Base-by-base conservation (phyloP, 495 filamentous ascomycete species). In the Penicillium pulvis region DNA sequence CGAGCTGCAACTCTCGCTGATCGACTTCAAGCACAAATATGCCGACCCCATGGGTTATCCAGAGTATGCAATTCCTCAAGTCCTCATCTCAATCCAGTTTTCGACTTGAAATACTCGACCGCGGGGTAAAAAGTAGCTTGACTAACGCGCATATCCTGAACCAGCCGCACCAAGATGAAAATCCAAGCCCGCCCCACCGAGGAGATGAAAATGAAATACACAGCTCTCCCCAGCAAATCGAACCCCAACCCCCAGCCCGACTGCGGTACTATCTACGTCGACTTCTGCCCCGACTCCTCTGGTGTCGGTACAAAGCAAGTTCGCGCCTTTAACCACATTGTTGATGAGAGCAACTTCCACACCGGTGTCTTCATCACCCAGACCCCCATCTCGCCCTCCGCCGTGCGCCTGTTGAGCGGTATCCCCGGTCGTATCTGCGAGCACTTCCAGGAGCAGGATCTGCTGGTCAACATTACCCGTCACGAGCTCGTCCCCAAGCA, bases 401-500 rank as follows among this genome's bases (percentile, higher is more conserved):
- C 92, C 41, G 69, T 81, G 31, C 76, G 78, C 54, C 70, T 79
- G 45, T 83, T 95, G 67, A 93, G 90, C 74, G 85, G 91, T 64
- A 85, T 96, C 61, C 86, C 89, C 81, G 62, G 66, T 83, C 89
- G 74, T 41, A 85, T 90, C 65, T 90, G 97, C 66, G 94, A 98
- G 80, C 89, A 89, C 64, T 98, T 98, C 82, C 81, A 92, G 58
- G 95, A 98, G 77, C 87, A 92, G 75, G 93, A 98, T 75, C 75
- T 98, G 66, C 82, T 98, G 46, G 92, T 98, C 69, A 98, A 98
- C 75, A 98, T 98, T 73, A 98, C 93, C 24, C 91, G 92, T 68
- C 94, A 98, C 77, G 92, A 98, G 75, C 85, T 98, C 16, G 94
- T 98, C 17, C 94, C 94, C 30, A 93, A 90, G 69, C 94, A 98